phyloP scores from a whole-genome alignment of 129 eudicot genomes.

The Heracleum sosnowskyi region DNA sequence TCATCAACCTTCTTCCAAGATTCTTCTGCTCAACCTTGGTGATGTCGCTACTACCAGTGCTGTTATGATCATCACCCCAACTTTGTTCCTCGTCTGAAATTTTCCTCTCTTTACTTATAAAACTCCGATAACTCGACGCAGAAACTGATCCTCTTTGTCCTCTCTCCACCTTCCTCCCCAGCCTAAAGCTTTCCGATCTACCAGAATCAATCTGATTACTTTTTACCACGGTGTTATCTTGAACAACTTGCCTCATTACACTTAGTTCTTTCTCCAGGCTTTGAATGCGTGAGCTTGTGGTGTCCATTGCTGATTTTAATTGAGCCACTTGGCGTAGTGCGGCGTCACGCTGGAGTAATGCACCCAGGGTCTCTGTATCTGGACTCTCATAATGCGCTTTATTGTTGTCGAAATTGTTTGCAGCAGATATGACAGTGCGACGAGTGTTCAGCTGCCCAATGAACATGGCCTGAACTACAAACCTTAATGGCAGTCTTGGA shows the following conservation, averaged over 20 bases:
- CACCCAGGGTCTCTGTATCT: constrained; percentile 51
- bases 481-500: constrained; percentile 66
- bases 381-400: constrained; percentile 8
- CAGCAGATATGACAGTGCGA: constrained; percentile 53
- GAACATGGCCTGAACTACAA: constrained; percentile 92
- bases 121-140: constrained; percentile 28
- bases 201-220: constrained; percentile 20
- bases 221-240: constrained; percentile 17
- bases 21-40: constrained; percentile 18
- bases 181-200: constrained; percentile 55
- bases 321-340: constrained; percentile 61
- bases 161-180: constrained; percentile 52
- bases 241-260: constrained; percentile 42
- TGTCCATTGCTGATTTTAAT: constrained; percentile 52
- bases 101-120: constrained; percentile 12
- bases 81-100: not conserved
- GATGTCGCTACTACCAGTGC: constrained; percentile 5
- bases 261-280: constrained; percentile 62
- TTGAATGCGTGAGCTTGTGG: constrained; percentile 57
- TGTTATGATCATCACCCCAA: constrained; percentile 9
- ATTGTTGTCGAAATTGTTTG: constrained; percentile 14
- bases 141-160: constrained; percentile 82
- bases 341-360: constrained; percentile 69
- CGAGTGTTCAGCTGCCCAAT: constrained; percentile 89
- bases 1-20: constrained; percentile 41